These are phyloP conservation scores for Erodium texanum DNA, from an alignment of 441 rosid species.

Conservation along the genomic window DNA sequence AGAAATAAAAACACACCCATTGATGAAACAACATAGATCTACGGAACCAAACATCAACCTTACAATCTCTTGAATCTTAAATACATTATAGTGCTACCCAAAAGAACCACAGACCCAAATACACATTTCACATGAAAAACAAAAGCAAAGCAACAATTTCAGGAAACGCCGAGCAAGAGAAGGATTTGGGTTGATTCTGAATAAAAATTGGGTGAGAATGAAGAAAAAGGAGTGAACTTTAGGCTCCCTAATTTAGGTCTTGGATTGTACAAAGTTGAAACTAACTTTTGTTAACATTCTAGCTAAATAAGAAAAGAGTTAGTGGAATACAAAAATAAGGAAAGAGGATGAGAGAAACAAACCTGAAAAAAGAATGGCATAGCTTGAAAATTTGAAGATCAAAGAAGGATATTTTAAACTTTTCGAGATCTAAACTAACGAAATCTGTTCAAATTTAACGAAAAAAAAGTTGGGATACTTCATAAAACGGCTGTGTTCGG, in stretches of 20 bases:
- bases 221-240: neutral
- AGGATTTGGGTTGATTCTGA: neutral
- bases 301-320: no score
- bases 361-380: no score
- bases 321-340: no score
- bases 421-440: no score
- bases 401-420: no score
- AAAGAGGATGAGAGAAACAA: no score
- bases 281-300: neutral
- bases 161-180: neutral
- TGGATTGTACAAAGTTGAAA: neutral
- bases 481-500: no score
- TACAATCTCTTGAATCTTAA: no score
- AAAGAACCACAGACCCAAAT: neutral
- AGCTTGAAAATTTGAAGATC: no score
- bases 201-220: neutral
- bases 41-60: neutral
- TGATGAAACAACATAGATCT: neutral
- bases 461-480: no score
- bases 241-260: neutral
- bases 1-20: neutral
- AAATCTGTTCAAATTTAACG: no score
- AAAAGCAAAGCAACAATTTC: neutral
- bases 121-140: neutral
- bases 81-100: neutral